Percentiles rank a stretch among this genome's conserved stretches.
These are phyloP conservation scores for Pythium sukuiense DNA, from an alignment of 352 stramenopile genomes.

Conservation along the genomic window DNA sequence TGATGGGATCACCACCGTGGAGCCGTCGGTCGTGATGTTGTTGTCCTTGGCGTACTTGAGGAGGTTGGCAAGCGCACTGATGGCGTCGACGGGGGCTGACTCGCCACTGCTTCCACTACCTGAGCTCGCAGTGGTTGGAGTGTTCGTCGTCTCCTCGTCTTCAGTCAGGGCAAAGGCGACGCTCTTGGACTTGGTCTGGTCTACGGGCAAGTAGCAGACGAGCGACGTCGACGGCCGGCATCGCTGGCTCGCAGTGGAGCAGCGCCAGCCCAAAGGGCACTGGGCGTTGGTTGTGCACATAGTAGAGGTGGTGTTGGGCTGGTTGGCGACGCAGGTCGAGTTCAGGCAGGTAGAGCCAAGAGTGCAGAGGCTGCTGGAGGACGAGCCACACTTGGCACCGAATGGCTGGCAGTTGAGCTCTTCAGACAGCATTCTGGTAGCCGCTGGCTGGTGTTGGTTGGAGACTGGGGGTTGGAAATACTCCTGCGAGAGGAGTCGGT, in stretches of 20 bases:
- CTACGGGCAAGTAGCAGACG: slow-evolving; percentile 38
- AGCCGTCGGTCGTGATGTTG: slow-evolving; percentile 17
- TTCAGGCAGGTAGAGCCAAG: slow-evolving; percentile 34
- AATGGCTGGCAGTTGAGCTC: slow-evolving; percentile 20
- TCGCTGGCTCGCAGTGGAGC: slow-evolving; percentile 16
- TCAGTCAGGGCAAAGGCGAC: slow-evolving; percentile 33
- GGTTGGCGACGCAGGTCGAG: slow-evolving; percentile 28
- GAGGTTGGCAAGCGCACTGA: slow-evolving; percentile 21
- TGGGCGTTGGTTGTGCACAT: slow-evolving; percentile 4
- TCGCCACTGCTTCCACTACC: slow-evolving; percentile 5
- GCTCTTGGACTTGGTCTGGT: background rate
- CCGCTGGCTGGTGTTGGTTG: no score
- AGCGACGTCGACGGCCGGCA: slow-evolving; percentile 35
- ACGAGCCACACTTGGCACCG: slow-evolving; percentile 32
- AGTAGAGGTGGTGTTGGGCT: slow-evolving; percentile 5
- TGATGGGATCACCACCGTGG: background rate
- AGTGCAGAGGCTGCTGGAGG: slow-evolving; percentile 29
- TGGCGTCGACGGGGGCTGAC: slow-evolving; percentile 20
- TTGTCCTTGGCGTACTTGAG: slow-evolving; percentile 23
- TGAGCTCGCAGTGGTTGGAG: background rate
- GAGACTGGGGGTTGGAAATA: background rate
- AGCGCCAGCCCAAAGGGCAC: slow-evolving; percentile 40
- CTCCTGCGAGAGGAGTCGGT: slow-evolving; percentile 4
- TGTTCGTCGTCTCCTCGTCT: slow-evolving; percentile 12
- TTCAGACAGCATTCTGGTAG: slow-evolving; percentile 13